Evolutionary conservation across 305 asterid genomes (phyloP).

Genomic region (Fraxinus floribunda): DNA sequence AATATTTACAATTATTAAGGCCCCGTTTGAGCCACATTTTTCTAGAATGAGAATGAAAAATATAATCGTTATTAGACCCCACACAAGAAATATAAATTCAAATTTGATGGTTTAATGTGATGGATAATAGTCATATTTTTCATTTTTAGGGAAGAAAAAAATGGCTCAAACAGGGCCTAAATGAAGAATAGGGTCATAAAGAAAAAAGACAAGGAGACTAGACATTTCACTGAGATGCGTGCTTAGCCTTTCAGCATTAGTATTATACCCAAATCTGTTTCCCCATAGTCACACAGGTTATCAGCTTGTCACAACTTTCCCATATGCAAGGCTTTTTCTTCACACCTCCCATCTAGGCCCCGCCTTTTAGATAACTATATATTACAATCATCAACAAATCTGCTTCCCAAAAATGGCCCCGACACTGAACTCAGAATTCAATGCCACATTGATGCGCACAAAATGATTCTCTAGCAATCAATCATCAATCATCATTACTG

Average conservation of each 20-base stretch:
- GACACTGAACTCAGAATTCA: neutral
- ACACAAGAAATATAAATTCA: too few species aligned
- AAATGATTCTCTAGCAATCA: neutral
- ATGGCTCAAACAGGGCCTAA: neutral
- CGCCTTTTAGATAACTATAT: neutral
- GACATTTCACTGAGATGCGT: neutral
- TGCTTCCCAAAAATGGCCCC: neutral
- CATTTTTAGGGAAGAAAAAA: too few species aligned
- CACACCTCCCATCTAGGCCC: neutral
- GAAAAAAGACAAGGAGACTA: neutral
- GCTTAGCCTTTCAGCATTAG: neutral
- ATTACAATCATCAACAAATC: neutral
- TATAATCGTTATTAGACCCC: too few species aligned
- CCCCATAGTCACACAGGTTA: neutral
- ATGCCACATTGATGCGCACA: neutral
- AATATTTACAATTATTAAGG: neutral
- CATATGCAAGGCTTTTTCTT: neutral
- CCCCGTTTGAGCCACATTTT: too few species aligned
- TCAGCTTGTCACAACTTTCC: neutral
- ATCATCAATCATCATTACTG: neutral
- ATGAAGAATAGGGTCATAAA: neutral
- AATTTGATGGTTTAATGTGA: too few species aligned
- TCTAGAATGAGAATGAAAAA: too few species aligned
- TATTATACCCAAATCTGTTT: neutral
- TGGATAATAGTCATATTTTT: too few species aligned